Evolutionary conservation across 176 grass and related monocot genomes (phyloP).

Genomic region (Aechmea fasciata): DNA sequence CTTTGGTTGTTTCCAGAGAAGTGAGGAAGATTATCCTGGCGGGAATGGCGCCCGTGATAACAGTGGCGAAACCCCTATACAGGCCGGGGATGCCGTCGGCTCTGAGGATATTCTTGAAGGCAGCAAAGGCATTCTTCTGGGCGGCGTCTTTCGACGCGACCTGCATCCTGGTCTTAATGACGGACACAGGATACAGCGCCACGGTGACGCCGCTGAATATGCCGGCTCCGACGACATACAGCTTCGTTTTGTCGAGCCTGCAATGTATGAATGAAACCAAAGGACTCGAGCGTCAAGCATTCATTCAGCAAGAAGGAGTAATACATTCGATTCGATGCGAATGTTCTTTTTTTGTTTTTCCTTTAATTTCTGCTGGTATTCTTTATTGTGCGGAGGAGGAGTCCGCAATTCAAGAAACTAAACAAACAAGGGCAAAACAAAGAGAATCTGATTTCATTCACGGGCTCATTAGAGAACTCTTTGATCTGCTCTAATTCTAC

Average conservation of each 20-base stretch:
- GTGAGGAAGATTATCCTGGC: constrained; percentile 86
- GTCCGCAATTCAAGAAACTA: neutral
- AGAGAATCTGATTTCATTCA: neutral
- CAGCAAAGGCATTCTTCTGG: constrained; percentile 66
- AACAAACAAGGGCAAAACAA: neutral
- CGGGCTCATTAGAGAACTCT: neutral
- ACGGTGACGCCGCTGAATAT: constrained; percentile 85
- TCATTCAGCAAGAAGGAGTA: neutral
- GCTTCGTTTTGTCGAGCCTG: constrained; percentile 94
- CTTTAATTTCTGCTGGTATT: too few relatives aligned
- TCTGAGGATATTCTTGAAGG: constrained; percentile 75
- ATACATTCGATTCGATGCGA: neutral
- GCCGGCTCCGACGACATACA: constrained; percentile 80
- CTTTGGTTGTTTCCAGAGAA: constrained; percentile 77
- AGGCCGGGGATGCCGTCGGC: constrained; percentile 64
- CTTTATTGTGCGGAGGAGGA: too few relatives aligned
- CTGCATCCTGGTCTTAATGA: constrained; percentile 97
- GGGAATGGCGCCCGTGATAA: constrained; percentile 81
- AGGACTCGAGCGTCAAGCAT: neutral
- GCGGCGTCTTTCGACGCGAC: constrained; percentile 70
- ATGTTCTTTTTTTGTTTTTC: too few relatives aligned
- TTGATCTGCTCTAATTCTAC: neutral
- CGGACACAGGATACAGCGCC: constrained; percentile 71
- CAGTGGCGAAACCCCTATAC: constrained; percentile 79
- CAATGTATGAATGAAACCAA: constrained; percentile 17